Percentiles rank a stretch among this genome's conserved stretches.
Conservation (phyloP, 257 asterid genomes). For the Perilla frutescens region DNA sequence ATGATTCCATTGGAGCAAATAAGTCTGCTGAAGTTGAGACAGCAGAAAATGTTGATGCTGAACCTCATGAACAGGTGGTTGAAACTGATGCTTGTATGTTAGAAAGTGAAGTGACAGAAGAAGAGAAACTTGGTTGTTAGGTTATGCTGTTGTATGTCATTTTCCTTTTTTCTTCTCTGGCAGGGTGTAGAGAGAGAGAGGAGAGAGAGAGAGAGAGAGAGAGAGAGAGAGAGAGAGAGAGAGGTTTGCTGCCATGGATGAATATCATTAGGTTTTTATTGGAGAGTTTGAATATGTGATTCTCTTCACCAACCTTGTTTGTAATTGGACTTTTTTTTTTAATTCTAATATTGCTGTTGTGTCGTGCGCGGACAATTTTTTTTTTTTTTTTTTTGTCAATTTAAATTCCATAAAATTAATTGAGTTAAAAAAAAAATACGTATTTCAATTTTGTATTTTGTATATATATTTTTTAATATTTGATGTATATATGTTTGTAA, state of each 20-base stretch:
- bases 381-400: too few relatives aligned
- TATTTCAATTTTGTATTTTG: too few relatives aligned
- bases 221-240: not conserved
- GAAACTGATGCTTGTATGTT: conserved; percentile 28
- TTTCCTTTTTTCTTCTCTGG: not conserved
- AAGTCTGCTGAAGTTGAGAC: conserved; percentile 23
- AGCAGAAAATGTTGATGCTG: conserved; percentile 26
- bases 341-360: too few relatives aligned
- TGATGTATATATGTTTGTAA: too few relatives aligned
- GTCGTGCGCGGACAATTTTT: too few relatives aligned
- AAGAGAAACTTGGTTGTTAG: conserved; percentile 20
- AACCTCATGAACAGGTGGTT: conserved; percentile 13
- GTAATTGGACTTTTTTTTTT: not conserved
- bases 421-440: too few relatives aligned
- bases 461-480: too few relatives aligned
- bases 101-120: conserved; percentile 25
- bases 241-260: not conserved
- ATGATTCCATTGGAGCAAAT: not conserved
- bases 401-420: too few relatives aligned
- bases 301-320: not conserved
- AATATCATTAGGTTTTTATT: not conserved
- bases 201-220: not conserved
- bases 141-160: not conserved
- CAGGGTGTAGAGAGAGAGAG: not conserved
- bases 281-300: not conserved